A percentile compares a stretch with the other conserved stretches of the same genome.
Evolutionary conservation across 305 asterid genomes (phyloP).

Genomic region (Andrographis paniculata): DNA sequence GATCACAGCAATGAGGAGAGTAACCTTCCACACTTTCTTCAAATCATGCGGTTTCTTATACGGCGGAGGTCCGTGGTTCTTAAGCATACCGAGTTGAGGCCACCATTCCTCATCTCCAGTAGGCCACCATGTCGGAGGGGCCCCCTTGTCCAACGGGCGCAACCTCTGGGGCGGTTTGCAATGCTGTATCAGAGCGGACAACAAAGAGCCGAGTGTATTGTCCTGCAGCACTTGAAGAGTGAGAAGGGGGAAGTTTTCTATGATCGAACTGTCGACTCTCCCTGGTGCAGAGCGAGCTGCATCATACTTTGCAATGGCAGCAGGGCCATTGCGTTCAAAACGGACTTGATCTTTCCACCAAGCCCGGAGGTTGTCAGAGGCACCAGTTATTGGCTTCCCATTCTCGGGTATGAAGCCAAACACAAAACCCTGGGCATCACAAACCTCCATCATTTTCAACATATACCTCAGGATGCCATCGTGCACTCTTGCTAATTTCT

Average conservation of each 20-base stretch:
- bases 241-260: background rate
- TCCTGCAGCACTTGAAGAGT: background rate
- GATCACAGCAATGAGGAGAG: conserved; percentile 50
- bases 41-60: conserved; percentile 61
- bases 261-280: background rate
- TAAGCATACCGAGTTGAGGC: conserved; percentile 29
- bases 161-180: conserved; percentile 27
- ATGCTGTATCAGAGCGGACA: background rate
- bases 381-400: conserved; percentile 83
- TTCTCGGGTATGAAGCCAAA: conserved; percentile 80
- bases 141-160: conserved; percentile 47
- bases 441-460: conserved; percentile 86
- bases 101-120: conserved; percentile 56
- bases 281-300: too few species aligned
- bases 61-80: conserved; percentile 42
- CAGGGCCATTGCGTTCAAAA: conserved; percentile 77
- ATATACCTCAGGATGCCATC: conserved; percentile 77
- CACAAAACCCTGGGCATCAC: conserved; percentile 85
- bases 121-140: conserved; percentile 70
- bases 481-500: conserved; percentile 83
- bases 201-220: background rate
- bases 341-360: conserved; percentile 94
- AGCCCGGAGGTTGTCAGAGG: conserved; percentile 69
- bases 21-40: conserved; percentile 52
- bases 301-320: conserved; percentile 57